These are phyloP conservation scores for Albatrellus ellisii DNA, from an alignment of 768 basidiomycete genomes.

Conservation along the genomic window DNA sequence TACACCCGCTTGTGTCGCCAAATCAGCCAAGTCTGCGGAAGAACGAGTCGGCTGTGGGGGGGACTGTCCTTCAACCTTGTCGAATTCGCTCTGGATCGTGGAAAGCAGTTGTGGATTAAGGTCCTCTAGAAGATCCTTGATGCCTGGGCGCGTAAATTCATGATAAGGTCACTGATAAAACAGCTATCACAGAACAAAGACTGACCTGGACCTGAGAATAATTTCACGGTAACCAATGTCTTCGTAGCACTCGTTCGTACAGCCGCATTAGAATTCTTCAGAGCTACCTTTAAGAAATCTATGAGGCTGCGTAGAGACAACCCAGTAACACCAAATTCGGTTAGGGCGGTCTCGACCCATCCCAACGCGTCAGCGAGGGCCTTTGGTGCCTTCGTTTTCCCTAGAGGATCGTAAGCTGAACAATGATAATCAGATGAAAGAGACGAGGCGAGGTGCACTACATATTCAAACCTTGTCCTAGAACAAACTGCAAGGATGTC, in stretches of 20 bases:
- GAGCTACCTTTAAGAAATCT: conserved; percentile 75
- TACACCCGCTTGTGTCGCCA: conserved; percentile 29
- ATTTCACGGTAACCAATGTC: conserved; percentile 76
- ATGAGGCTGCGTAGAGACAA: conserved; percentile 74
- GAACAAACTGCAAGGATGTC: conserved; percentile 87
- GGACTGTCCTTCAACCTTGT: conserved; percentile 70
- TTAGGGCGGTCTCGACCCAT: conserved; percentile 80
- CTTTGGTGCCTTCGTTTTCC: conserved; percentile 96
- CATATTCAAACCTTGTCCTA: conserved; percentile 62
- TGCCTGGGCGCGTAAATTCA: conserved; percentile 33
- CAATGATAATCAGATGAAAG: conserved; percentile 12
- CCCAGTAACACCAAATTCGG: conserved; percentile 87
- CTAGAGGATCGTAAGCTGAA: conserved; percentile 85
- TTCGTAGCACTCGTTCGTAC: conserved; percentile 93
- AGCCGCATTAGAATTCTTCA: conserved; percentile 89
- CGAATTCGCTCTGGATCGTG: conserved; percentile 87
- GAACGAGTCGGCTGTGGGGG: conserved; percentile 69
- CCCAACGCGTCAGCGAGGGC: conserved; percentile 81
- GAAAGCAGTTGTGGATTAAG: conserved; percentile 85
- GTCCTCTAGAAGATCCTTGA: conserved; percentile 88
- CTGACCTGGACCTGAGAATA: conserved; percentile 84
- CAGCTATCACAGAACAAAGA: too few species aligned
- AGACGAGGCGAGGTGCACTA: conserved; percentile 13
- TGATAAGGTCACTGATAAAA: not conserved
- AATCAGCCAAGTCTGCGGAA: conserved; percentile 58